These are phyloP conservation scores for Blastomyces gilchristii DNA, from an alignment of 2,329 filamentous ascomycete species.

Conservation along the genomic window DNA sequence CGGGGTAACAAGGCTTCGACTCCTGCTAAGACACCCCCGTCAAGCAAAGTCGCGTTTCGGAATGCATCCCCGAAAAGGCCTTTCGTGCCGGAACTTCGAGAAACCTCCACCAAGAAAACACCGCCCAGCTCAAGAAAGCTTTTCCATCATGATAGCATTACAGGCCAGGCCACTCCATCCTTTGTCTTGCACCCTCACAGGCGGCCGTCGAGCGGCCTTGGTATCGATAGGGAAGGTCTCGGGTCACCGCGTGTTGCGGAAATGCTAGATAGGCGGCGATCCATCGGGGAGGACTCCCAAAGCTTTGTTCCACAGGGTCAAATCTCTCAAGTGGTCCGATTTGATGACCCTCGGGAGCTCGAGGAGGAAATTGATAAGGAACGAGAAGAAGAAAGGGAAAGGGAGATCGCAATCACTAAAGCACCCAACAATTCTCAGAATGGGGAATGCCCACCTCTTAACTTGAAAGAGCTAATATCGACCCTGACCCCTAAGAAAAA, in stretches of 20 bases:
- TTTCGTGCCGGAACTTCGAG: constrained; percentile 34
- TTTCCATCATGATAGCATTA: constrained; percentile 46
- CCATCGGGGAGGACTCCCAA: constrained; percentile 57
- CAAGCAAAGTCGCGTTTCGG: constrained; percentile 37
- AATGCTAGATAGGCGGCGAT: constrained; percentile 59
- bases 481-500: constrained; percentile 68
- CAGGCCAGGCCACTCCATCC: constrained; percentile 51
- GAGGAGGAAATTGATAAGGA: constrained; percentile 55
- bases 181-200: constrained; percentile 53
- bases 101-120: constrained; percentile 29
- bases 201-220: constrained; percentile 55
- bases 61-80: constrained; percentile 42
- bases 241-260: constrained; percentile 66
- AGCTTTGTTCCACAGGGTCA: constrained; percentile 50
- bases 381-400: constrained; percentile 48
- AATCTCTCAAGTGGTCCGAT: constrained; percentile 44
- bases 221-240: constrained; percentile 58
- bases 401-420: constrained; percentile 48
- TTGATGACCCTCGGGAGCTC: constrained; percentile 54
- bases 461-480: constrained; percentile 66
- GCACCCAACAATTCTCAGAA: constrained; percentile 29
- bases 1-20: constrained; percentile 37
- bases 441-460: constrained; percentile 54
- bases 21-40: constrained; percentile 42
- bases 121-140: constrained; percentile 31